Base-by-base conservation (phyloP, 495 filamentous ascomycete species). In the Cetradonia linearis region DNA sequence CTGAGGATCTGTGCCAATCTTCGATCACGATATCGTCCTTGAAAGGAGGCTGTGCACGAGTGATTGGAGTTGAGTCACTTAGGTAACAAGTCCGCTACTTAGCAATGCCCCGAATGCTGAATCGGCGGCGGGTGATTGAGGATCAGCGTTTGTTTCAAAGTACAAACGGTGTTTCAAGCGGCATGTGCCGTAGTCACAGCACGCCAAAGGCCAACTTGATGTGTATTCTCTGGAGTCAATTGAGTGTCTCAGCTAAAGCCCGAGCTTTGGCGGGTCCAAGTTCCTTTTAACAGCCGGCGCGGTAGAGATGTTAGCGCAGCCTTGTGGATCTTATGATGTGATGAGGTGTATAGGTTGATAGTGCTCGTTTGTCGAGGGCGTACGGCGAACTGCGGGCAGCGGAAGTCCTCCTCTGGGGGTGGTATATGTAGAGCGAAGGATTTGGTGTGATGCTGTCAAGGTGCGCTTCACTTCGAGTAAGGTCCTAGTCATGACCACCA, bases 21-120 rank as follows among this genome's bases (percentile, higher is more conserved):
- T 46, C 55, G 40, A 28, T 49, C 34, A 31, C 25, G 31, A 42
- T 60, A 4, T 46, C 34, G 47, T 49, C 31, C 23, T 23, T 47
- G 33, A 34, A 11, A 16, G 25, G 59, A 55, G 65, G 65, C 65
- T 56, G 59, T 67, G 65, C 56, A 60, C 34, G 10, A 23, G 28
- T 55, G 13, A 42, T 54, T 47, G 52, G 38, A 46, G 46, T 23
- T 56, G 27, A 40, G 48, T 56, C 40, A 20, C 52, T 34, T 62
- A 28, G 49, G 36, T 28, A 50, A 57, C 48, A 55, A 49, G 36
- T 23, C 11, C 13, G 16, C 56, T 38, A 53, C 42, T 56, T 46
- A 64, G 64, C 65, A 67, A 62, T 67, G 65, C 65, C 65, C 50
- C 62, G 46, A 47, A 31, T 61, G 28, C 56, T 63, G 53, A 53